phyloP scores from a whole-genome alignment of 2,329 filamentous ascomycete species.

The Cytospora leucostoma region DNA sequence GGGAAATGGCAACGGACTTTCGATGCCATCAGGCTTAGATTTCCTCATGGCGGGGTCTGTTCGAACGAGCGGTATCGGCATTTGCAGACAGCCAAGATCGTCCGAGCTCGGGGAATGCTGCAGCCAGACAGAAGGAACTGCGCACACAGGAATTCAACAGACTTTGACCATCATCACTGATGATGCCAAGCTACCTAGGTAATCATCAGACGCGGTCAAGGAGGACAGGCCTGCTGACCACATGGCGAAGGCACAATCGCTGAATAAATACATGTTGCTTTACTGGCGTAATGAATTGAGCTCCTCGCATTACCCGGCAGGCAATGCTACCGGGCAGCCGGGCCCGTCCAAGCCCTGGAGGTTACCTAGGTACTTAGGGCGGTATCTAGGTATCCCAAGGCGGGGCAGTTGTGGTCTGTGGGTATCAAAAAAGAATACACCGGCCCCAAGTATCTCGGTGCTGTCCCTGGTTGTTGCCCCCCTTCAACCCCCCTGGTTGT shows the following conservation, averaged over 20 bases:
- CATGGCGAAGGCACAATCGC: background rate
- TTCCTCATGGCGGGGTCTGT: conserved; percentile 14
- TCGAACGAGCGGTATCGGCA: conserved; percentile 23
- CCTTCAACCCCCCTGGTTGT: background rate
- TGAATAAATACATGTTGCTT: background rate
- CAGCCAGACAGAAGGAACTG: background rate
- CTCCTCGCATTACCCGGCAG: background rate
- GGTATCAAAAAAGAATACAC: background rate
- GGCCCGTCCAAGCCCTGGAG: no score
- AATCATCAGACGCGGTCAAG: background rate
- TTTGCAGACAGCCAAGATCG: background rate
- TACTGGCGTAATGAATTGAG: background rate
- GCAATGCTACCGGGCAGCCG: background rate
- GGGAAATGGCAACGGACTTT: background rate
- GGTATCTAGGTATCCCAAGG: background rate
- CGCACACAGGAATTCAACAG: background rate
- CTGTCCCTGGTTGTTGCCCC: background rate
- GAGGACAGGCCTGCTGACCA: background rate
- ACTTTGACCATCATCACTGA: background rate
- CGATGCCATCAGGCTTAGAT: background rate
- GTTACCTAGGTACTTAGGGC: no score
- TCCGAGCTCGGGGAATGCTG: background rate
- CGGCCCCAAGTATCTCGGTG: conserved; percentile 2
- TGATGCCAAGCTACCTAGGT: background rate
- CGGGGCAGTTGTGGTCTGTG: background rate